These are phyloP conservation scores for Penicillium sp. DNA, from an alignment of 2,329 filamentous ascomycete species.

Conservation along the genomic window DNA sequence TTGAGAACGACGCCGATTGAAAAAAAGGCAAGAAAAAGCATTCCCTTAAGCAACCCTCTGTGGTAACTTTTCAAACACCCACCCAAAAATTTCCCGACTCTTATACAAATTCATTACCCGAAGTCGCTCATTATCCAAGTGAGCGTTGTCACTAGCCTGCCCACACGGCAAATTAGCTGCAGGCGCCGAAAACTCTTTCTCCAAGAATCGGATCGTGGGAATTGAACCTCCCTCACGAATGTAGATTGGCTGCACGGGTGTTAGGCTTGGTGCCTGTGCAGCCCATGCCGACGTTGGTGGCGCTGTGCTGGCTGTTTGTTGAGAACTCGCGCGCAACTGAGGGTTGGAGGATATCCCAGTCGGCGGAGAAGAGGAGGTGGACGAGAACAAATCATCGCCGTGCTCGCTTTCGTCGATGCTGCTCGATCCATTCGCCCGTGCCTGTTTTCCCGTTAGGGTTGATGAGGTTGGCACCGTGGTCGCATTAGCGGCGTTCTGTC, in stretches of 20 bases:
- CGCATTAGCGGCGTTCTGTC: conserved; percentile 22
- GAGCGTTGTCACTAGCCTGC: conserved; percentile 87
- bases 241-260: conserved; percentile 62
- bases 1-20: neutral
- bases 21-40: neutral
- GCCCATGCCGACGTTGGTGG: neutral
- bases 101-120: conserved; percentile 83
- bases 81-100: conserved; percentile 84
- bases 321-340: neutral
- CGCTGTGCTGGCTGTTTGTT: neutral
- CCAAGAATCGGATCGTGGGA: conserved; percentile 86
- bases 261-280: conserved; percentile 4
- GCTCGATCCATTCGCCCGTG: conserved; percentile 6
- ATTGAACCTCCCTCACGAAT: conserved; percentile 96
- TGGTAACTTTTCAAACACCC: conserved; percentile 70
- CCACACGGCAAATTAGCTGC: conserved; percentile 92
- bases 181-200: conserved; percentile 88
- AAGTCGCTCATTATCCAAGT: conserved; percentile 93
- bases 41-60: conserved; percentile 17
- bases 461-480: conserved; percentile 36
- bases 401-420: conserved; percentile 1
- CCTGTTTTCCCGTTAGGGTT: conserved; percentile 30
- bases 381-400: conserved; percentile 2
- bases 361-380: conserved; percentile 1
- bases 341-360: neutral